phyloP scores from a whole-genome alignment of 192 early-diverging fungal species.

The Mortierella alpina region DNA sequence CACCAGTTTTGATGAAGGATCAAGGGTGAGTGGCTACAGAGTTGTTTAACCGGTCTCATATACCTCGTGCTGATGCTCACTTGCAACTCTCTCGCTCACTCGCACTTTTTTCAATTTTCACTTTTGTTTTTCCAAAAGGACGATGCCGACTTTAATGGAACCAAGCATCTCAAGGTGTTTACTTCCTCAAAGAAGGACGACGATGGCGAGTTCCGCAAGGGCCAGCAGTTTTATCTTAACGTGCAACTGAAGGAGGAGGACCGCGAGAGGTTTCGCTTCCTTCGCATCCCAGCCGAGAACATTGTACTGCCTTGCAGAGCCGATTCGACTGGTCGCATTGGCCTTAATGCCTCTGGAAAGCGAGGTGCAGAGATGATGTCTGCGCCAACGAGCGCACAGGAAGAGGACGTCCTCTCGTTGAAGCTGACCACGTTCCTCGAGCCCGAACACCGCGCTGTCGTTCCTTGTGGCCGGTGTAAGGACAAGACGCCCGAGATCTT shows the following conservation, averaged over 20 bases:
- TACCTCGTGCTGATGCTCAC: conserved; percentile 2
- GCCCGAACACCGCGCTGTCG: conserved; percentile 47
- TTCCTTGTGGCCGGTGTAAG: conserved; percentile 52
- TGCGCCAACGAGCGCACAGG: conserved; percentile 45
- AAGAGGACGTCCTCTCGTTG: conserved; percentile 48
- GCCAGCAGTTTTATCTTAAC: conserved; percentile 53
- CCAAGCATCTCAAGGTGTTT: conserved; percentile 49
- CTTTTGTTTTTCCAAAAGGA: conserved; percentile 11
- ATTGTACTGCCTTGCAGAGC: conserved; percentile 47
- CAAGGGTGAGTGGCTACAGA: conserved; percentile 30
- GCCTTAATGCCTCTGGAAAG: conserved; percentile 45
- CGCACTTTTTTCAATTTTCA: not conserved
- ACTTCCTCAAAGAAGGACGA: conserved; percentile 55
- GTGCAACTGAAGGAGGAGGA: conserved; percentile 37
- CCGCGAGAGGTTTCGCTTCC: conserved; percentile 37
- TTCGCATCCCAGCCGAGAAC: conserved; percentile 48
- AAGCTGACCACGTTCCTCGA: conserved; percentile 47
- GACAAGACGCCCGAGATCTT: conserved; percentile 53
- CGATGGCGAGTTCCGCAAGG: conserved; percentile 54
- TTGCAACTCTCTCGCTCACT: conserved; percentile 1
- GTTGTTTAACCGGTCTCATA: not conserved
- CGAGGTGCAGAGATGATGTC: conserved; percentile 35
- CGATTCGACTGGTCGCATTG: conserved; percentile 29
- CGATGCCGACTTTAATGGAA: conserved; percentile 23
- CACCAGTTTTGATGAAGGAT: conserved; percentile 37